These are phyloP conservation scores for Nicotiana tabacum DNA, from an alignment of 257 asterid genomes.

Conservation along the genomic window DNA sequence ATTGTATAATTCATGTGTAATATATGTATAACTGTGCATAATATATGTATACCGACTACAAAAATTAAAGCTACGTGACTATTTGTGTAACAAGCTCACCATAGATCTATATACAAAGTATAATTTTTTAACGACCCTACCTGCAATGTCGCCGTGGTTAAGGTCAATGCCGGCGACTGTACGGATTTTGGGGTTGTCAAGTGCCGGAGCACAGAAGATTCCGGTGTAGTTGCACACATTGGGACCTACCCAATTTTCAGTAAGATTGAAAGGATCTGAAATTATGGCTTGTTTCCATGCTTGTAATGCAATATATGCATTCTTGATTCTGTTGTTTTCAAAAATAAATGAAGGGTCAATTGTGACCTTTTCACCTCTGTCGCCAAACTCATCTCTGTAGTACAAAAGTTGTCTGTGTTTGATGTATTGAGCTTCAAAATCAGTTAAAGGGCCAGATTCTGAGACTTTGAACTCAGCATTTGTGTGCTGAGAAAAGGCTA, in stretches of 20 bases:
- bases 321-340: slow-evolving; percentile 53
- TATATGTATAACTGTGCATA: too few species aligned
- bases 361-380: slow-evolving; percentile 62
- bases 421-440: slow-evolving; percentile 48
- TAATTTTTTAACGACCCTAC: too few species aligned
- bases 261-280: slow-evolving; percentile 70
- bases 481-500: slow-evolving; percentile 9
- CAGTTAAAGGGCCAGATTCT: slow-evolving; percentile 52
- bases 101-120: too few species aligned
- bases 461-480: slow-evolving; percentile 14
- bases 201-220: slow-evolving; percentile 72
- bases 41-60: too few species aligned
- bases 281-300: slow-evolving; percentile 85
- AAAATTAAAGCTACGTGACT: too few species aligned
- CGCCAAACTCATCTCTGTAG: slow-evolving; percentile 74
- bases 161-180: slow-evolving; percentile 82
- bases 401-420: slow-evolving; percentile 61
- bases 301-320: slow-evolving; percentile 80
- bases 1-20: too few species aligned
- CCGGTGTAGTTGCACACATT: slow-evolving; percentile 62
- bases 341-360: slow-evolving; percentile 64
- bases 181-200: slow-evolving; percentile 38
- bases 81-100: too few species aligned
- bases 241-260: slow-evolving; percentile 74
- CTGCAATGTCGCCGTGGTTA: slow-evolving; percentile 84